These are phyloP conservation scores for Vitis hybrid DNA, from an alignment of 177 flowering plant genomes.

Conservation along the genomic window DNA sequence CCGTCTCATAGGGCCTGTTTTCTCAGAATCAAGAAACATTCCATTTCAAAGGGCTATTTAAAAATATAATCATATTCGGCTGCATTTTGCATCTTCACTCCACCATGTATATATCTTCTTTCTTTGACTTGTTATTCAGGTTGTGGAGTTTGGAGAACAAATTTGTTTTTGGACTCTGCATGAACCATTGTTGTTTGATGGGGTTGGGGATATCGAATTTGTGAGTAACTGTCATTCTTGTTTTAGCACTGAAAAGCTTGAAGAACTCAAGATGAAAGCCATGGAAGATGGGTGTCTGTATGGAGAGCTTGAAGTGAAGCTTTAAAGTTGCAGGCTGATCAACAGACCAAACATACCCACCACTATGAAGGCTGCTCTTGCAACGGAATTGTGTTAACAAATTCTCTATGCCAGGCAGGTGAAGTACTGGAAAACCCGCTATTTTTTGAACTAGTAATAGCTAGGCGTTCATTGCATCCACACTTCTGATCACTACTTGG, in stretches of 20 bases:
- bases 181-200: constrained; percentile 58
- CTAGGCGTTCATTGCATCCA: constrained; percentile 7
- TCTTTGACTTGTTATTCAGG: constrained; percentile 19
- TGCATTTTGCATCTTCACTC: neutral
- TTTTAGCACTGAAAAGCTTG: constrained; percentile 31
- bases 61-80: neutral
- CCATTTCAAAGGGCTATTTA: too few relatives aligned
- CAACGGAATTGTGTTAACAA: constrained; percentile 37
- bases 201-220: constrained; percentile 44
- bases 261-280: constrained; percentile 21
- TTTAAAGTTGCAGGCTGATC: constrained; percentile 31
- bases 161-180: constrained; percentile 41
- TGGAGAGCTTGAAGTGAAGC: constrained; percentile 44
- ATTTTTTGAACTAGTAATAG: too few relatives aligned
- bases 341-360: constrained; percentile 40
- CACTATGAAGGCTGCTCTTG: constrained; percentile 52
- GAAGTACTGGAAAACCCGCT: too few relatives aligned
- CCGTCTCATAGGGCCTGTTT: too few relatives aligned
- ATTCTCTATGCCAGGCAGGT: too few relatives aligned
- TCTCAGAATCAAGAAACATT: too few relatives aligned
- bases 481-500: constrained; percentile 72
- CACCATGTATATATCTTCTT: neutral
- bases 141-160: constrained; percentile 17
- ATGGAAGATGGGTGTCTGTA: constrained; percentile 15
- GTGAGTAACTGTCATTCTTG: constrained; percentile 28